Conservation (phyloP, 2,329 filamentous ascomycete species). For the Arthrinium phaeospermum region DNA sequence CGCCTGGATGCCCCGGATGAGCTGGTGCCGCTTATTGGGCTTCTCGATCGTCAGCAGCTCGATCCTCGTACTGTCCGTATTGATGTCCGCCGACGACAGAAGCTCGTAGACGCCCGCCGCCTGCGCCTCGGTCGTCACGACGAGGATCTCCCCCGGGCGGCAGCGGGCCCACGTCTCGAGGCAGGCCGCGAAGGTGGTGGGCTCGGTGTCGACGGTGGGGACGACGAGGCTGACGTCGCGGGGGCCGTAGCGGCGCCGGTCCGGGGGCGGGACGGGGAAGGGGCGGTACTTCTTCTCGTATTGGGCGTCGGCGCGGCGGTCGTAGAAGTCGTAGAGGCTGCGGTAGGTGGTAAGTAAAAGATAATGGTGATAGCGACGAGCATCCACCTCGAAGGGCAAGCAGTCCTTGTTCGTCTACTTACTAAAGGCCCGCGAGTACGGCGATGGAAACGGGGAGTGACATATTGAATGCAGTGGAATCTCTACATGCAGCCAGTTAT, state of each 20-base stretch:
- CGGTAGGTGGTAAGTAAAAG: background rate
- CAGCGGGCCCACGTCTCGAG: background rate
- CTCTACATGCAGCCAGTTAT: background rate
- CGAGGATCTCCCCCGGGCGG: background rate
- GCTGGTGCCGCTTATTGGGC: background rate
- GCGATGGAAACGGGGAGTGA: background rate
- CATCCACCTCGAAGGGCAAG: background rate
- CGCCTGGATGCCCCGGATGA: background rate
- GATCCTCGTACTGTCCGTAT: background rate
- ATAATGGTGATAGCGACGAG: background rate
- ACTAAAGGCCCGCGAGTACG: background rate
- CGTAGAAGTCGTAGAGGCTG: background rate
- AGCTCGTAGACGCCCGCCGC: background rate
- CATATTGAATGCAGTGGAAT: background rate
- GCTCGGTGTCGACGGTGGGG: background rate
- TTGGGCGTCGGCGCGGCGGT: background rate
- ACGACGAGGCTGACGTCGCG: background rate
- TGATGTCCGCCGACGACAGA: background rate
- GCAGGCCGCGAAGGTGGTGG: background rate
- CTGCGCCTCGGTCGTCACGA: background rate
- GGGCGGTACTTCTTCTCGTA: background rate
- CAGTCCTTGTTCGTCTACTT: background rate
- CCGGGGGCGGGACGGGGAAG: background rate
- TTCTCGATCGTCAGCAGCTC: background rate
- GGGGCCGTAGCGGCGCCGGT: background rate